phyloP scores from a whole-genome alignment of 768 basidiomycete genomes.

The Rickenella mellea region DNA sequence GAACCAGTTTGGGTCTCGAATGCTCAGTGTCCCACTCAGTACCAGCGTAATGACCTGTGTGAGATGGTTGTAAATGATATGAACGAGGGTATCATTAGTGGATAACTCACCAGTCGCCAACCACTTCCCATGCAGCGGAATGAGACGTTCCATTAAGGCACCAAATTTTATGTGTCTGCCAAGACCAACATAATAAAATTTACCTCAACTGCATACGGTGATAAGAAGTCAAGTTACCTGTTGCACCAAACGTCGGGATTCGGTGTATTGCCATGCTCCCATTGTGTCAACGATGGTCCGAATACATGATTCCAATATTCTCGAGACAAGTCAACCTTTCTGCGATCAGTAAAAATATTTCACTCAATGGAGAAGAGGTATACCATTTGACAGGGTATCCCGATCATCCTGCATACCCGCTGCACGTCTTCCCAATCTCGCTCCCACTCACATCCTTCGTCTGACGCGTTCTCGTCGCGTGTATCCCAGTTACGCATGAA shows the following conservation, averaged over 20 bases:
- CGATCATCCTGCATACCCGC: slow-evolving; percentile 62
- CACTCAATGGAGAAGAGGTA: slow-evolving; percentile 10
- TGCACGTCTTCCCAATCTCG: slow-evolving; percentile 91
- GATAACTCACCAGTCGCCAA: slow-evolving; percentile 66
- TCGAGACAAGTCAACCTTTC: slow-evolving; percentile 73
- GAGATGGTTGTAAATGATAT: too few relatives aligned
- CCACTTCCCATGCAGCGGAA: slow-evolving; percentile 38
- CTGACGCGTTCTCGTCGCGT: slow-evolving; percentile 68
- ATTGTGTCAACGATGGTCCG: slow-evolving; percentile 69
- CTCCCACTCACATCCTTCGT: slow-evolving; percentile 91
- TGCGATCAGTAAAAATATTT: not conserved
- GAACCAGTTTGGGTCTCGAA: slow-evolving; percentile 25
- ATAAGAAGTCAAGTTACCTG: slow-evolving; percentile 32
- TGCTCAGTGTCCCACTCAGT: slow-evolving; percentile 38
- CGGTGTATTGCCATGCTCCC: slow-evolving; percentile 76
- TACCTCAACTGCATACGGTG: not conserved
- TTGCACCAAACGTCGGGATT: slow-evolving; percentile 96
- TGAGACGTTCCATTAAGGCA: slow-evolving; percentile 61
- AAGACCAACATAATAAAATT: not conserved
- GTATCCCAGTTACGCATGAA: slow-evolving; percentile 98
- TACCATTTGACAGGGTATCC: slow-evolving; percentile 70
- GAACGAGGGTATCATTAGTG: not conserved
- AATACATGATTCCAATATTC: slow-evolving; percentile 93
- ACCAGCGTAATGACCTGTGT: slow-evolving; percentile 76
- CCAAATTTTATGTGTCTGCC: slow-evolving; percentile 86